Evolutionary conservation across 2,329 filamentous ascomycete genomes (phyloP), one percentile per base, ranked within the genome.

Genomic region (Diaporthe citrichinensis): DNA sequence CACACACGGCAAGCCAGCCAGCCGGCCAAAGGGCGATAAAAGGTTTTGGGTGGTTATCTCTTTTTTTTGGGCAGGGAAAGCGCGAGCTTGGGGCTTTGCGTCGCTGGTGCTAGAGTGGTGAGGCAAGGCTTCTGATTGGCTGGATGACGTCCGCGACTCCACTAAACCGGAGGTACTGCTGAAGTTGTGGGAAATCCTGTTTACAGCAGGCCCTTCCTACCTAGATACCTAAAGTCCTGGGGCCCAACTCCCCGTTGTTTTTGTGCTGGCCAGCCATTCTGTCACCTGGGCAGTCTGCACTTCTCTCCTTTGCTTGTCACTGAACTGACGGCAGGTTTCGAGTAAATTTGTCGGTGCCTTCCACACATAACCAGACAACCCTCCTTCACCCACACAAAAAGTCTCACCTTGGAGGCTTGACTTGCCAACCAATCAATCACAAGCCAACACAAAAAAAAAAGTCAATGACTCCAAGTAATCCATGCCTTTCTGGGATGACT

Each of bases 61-160:
- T 15, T 55, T 55, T 67, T 69, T 69, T 53, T 15, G 65, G 65
- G 72, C 71, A 73, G 67, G 65, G 75, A 74, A 74, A 76, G 73
- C 46, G 55, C 74, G 44, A 71, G 72, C 67, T 58, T 58, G 72
- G 59, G 71, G n/a, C 65, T 39, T 53, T 25, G 57, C 57, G 31
- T 44, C 7, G 62, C 46, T 23, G 15, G 49, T 34, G 34, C 65
- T 28, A 17, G 49, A 41, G 14, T 41, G 65, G n/a, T 28, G 65
- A 69, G 49, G 17, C 23, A 39, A 12, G 65, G 49, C n/a, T 69
- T 2, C 7, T 69, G 34, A 69, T 69, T 69, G 65, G 65, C 46
- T 69, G 46, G 15, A 41, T 28, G 14, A 39, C 65, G n/a, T 41
- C n/a, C 15, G 14, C 17, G 1, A n/a, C 49, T 28, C 65, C 65